Evolutionary conservation across 805 yeast genomes (phyloP).

Genomic region (Pichia scutulata): DNA sequence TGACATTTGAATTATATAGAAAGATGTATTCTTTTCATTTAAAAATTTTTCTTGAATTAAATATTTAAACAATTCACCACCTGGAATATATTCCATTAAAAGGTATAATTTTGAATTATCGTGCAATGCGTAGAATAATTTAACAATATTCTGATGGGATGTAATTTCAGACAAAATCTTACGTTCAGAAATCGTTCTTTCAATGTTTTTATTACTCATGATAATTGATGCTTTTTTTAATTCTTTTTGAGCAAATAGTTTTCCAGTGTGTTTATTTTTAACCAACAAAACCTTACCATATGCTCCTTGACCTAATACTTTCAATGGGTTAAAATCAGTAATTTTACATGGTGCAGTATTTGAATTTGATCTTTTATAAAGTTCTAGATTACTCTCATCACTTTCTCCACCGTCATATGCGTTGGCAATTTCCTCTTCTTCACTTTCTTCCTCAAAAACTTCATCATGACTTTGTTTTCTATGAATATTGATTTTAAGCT

Average conservation of each 20-base stretch:
- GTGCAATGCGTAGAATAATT: slow-evolving; percentile 76
- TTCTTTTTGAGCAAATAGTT: slow-evolving; percentile 78
- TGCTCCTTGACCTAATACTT: slow-evolving; percentile 78
- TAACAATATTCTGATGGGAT: slow-evolving; percentile 76
- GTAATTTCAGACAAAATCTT: slow-evolving; percentile 54
- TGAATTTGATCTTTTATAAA: slow-evolving; percentile 11
- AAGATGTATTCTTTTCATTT: slow-evolving; percentile 56
- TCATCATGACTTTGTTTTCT: slow-evolving; percentile 2
- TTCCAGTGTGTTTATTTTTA: slow-evolving; percentile 48
- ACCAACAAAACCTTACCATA: slow-evolving; percentile 80
- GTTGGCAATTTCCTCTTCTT: slow-evolving; percentile 1
- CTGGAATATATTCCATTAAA: slow-evolving; percentile 77
- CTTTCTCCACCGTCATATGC: slow-evolving; percentile 10
- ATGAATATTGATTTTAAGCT: slow-evolving; percentile 4
- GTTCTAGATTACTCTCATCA: slow-evolving; percentile 1
- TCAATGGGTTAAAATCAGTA: slow-evolving; percentile 59
- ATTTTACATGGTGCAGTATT: slow-evolving; percentile 14
- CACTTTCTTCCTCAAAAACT: slow-evolving; percentile 1
- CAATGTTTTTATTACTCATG: slow-evolving; percentile 44
- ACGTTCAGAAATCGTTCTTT: slow-evolving; percentile 71
- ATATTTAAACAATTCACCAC: slow-evolving; percentile 75
- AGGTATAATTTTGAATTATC: slow-evolving; percentile 66
- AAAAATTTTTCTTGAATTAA: slow-evolving; percentile 37
- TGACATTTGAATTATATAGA: slow-evolving; percentile 74
- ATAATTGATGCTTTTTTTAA: slow-evolving; percentile 69